A percentile compares a stretch with the other conserved stretches of the same genome.
These are phyloP conservation scores for Leccinum boreale DNA, from an alignment of 768 basidiomycete species.

Conservation along the genomic window DNA sequence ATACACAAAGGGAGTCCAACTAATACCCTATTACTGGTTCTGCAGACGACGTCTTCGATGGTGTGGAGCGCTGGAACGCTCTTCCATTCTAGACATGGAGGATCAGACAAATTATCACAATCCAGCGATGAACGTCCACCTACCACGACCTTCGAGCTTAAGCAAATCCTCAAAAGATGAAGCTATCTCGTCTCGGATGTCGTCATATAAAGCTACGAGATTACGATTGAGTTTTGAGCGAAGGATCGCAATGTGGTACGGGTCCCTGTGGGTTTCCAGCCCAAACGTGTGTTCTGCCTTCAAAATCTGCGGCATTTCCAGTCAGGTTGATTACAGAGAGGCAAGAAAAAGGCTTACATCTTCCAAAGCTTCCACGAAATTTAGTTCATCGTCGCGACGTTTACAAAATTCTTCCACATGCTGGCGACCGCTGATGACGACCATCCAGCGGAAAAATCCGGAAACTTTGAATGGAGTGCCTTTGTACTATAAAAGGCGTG, in stretches of 20 bases:
- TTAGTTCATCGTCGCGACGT: constrained; percentile 39
- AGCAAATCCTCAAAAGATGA: constrained; percentile 40
- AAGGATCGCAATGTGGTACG: constrained; percentile 32
- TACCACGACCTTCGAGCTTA: constrained; percentile 17
- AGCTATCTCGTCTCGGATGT: constrained; percentile 44
- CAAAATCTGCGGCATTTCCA: constrained; percentile 27
- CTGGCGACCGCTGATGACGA: constrained; percentile 33
- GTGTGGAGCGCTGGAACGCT: background rate
- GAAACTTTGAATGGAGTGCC: constrained; percentile 31
- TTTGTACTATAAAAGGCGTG: constrained; percentile 23
- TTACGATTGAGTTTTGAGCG: constrained; percentile 36
- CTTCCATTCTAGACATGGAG: constrained; percentile 12
- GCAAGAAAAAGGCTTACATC: background rate
- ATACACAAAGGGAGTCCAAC: constrained; percentile 19
- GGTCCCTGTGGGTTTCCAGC: constrained; percentile 23
- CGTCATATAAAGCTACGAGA: constrained; percentile 35
- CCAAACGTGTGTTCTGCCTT: constrained; percentile 39
- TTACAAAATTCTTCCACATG: constrained; percentile 39
- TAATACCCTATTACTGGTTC: constrained; percentile 10
- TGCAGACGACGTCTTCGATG: constrained; percentile 5
- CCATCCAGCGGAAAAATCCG: constrained; percentile 34
- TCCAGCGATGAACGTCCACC: background rate
- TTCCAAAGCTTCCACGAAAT: constrained; percentile 25
- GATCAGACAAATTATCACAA: background rate
- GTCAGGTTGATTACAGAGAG: background rate